A percentile compares a stretch with the other conserved stretches of the same genome.
phyloP scores from a whole-genome alignment of 441 rosid genomes.

The Biscutella auriculata region DNA sequence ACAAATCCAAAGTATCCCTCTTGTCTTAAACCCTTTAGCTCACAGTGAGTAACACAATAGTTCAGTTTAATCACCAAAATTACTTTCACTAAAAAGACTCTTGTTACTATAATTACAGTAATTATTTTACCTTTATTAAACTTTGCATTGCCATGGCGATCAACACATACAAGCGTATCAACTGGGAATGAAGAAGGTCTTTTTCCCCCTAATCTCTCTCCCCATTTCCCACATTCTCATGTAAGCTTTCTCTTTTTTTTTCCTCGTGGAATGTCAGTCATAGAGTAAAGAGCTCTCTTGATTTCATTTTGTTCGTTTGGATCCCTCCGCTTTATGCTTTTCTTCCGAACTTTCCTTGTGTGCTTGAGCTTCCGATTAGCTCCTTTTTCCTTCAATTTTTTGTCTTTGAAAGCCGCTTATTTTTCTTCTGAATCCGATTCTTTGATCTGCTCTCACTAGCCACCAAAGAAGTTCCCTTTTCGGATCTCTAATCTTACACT shows the following conservation, averaged over 20 bases:
- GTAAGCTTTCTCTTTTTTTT: constrained; percentile 6
- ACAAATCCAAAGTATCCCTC: too few species aligned
- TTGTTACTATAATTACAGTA: too few species aligned
- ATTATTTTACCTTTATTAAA: too few species aligned
- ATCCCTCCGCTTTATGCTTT: background rate
- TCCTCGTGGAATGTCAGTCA: too few species aligned
- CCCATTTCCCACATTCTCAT: background rate
- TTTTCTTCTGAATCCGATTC: background rate
- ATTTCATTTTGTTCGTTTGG: background rate
- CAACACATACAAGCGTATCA: too few species aligned
- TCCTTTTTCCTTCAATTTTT: background rate
- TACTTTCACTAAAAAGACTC: too few species aligned
- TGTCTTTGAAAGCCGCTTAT: background rate
- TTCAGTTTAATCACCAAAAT: too few species aligned
- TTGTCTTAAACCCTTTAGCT: too few species aligned
- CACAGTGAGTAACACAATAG: too few species aligned
- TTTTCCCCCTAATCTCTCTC: background rate
- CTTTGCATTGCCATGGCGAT: too few species aligned
- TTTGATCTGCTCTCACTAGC: background rate
- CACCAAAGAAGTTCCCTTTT: background rate
- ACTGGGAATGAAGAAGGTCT: background rate
- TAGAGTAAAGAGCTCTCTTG: background rate
- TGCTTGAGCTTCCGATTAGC: background rate
- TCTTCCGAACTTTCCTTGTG: background rate
- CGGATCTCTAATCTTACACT: background rate